Conservation (phyloP, 208 protist genomes). For the Acanthamoeba sp. region DNA sequence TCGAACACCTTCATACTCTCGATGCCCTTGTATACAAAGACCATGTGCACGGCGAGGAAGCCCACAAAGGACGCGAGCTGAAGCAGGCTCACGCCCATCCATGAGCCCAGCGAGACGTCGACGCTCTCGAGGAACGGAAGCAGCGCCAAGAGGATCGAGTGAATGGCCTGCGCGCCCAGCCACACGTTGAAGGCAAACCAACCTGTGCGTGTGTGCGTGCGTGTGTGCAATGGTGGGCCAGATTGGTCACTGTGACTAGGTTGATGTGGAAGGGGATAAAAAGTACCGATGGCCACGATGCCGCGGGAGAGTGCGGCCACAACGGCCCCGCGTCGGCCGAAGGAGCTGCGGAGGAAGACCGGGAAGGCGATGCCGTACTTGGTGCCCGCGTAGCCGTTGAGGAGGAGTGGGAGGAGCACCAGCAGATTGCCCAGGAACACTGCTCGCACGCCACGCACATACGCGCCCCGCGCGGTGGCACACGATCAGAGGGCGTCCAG, state of each 20-base stretch:
- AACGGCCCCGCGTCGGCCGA: not conserved
- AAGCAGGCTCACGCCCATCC: conserved; percentile 8
- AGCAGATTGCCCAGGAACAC: conserved; percentile 36
- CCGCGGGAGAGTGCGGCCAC: conserved; percentile 37
- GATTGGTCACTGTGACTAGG: too few species aligned
- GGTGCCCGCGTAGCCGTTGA: conserved; percentile 36
- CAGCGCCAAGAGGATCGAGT: not conserved
- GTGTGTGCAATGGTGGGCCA: too few species aligned
- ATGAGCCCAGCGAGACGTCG: not conserved
- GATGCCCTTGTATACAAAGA: conserved; percentile 47
- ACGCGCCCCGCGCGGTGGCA: too few species aligned
- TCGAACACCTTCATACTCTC: conserved; percentile 57
- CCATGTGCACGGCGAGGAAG: conserved; percentile 34
- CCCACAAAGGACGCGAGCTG: not conserved
- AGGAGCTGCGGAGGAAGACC: conserved; percentile 17
- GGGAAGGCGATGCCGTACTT: conserved; percentile 45
- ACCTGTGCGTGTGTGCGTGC: too few species aligned
- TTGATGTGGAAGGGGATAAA: not conserved
- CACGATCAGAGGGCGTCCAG: too few species aligned
- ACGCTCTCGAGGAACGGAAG: conserved; percentile 4
- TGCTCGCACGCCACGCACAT: not conserved
- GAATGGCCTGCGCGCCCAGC: conserved; percentile 15
- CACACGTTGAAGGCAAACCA: conserved; percentile 51
- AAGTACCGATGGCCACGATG: conserved; percentile 18
- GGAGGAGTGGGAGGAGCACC: not conserved